These are phyloP conservation scores for Mortierella sp. DNA, from an alignment of 371 early-diverging fungal genomes.

Conservation along the genomic window DNA sequence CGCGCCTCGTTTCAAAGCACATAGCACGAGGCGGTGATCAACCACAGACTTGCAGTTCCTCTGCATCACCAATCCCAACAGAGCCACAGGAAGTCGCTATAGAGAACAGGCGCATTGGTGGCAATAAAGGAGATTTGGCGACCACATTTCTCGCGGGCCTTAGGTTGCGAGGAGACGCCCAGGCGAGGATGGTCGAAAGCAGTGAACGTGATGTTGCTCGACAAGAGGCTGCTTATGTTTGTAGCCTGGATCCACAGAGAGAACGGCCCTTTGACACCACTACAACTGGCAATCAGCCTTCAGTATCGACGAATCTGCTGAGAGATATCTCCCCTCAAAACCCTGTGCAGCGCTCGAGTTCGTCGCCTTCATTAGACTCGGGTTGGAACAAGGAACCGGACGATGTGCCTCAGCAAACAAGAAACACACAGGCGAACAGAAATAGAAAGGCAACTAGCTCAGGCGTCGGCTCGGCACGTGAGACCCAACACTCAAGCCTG, in stretches of 20 bases:
- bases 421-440: constrained; percentile 1
- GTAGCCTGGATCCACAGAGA: not conserved
- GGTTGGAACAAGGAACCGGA: constrained; percentile 2
- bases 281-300: not conserved
- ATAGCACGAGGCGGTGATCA: too few relatives aligned
- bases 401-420: not conserved
- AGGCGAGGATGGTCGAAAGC: not conserved
- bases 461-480: not conserved
- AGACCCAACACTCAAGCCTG: constrained; percentile 1
- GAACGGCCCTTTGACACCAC: not conserved
- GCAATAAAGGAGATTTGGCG: constrained; percentile 30
- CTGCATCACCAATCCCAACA: constrained; percentile 5
- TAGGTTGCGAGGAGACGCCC: constrained; percentile 26
- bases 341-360: constrained; percentile 25
- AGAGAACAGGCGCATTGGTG: constrained; percentile 13
- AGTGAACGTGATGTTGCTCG: not conserved
- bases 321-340: not conserved
- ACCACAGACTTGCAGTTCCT: too few relatives aligned
- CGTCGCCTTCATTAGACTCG: constrained; percentile 28
- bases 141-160: constrained; percentile 37
- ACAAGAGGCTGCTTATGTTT: constrained; percentile 1
- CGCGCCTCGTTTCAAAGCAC: not conserved
- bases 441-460: constrained; percentile 16
- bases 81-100: not conserved
- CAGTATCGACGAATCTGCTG: not conserved